phyloP scores from a whole-genome alignment of 176 grass and related monocot genomes.

The Tillandsia fasciculata region DNA sequence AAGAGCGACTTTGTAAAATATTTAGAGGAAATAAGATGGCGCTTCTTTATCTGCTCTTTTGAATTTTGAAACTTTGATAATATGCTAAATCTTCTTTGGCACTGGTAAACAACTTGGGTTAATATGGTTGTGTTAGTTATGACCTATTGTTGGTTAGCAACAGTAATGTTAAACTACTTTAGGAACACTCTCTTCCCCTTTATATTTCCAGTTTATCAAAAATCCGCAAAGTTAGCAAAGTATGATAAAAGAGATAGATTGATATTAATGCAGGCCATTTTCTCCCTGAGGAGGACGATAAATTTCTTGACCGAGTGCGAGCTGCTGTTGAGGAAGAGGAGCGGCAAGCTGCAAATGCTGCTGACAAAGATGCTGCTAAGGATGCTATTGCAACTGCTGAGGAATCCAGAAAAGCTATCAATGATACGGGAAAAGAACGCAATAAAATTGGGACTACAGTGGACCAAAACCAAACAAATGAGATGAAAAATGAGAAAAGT shows the following conservation, averaged over 20 bases:
- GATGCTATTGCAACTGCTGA: conserved; percentile 88
- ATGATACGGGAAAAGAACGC: conserved; percentile 17
- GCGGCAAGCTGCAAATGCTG: conserved; percentile 67
- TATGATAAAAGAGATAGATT: background rate
- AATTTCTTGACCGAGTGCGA: conserved; percentile 83
- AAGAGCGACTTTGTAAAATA: no score
- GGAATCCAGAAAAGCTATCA: conserved; percentile 54
- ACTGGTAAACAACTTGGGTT: no score
- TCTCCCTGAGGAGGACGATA: conserved; percentile 97
- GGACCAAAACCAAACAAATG: conserved; percentile 21
- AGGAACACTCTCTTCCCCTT: no score
- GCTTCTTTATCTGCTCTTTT: no score
- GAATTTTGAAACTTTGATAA: no score
- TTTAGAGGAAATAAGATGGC: no score
- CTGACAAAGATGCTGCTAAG: conserved; percentile 65
- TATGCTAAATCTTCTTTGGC: no score
- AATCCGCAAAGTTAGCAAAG: background rate
- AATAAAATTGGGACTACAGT: conserved; percentile 16
- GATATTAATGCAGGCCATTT: conserved; percentile 62
- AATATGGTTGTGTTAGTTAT: no score
- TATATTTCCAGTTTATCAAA: no score
- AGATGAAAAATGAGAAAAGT: conserved; percentile 27
- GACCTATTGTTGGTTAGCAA: no score
- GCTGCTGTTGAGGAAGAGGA: conserved; percentile 98
- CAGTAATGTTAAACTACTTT: no score